Base-by-base conservation (phyloP, 1,139 yeast genomes). In the Taphrina sp. region DNA sequence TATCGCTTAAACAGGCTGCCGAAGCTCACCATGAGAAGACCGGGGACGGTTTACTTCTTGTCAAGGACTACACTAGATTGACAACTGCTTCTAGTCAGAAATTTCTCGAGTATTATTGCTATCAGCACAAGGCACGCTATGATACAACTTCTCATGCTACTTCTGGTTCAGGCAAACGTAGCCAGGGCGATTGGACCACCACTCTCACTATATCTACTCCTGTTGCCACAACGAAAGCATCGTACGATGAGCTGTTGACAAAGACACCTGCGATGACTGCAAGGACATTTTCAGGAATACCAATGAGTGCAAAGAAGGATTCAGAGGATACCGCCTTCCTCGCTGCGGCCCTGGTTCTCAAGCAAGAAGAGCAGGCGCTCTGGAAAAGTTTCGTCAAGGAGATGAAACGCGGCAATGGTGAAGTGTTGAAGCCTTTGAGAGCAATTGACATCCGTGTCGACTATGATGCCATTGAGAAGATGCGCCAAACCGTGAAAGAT, bases 341-440 rank as follows among this genome's bases (percentile, higher is more conserved):
- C 20, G 56, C 56, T 19, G 51, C 60, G 7, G 63, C 62, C 1
- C 41, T 53, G 22, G 52, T 44, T 5, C 43, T 61, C 34, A 59
- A 58, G 44, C 45, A 54, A 24, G 51, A 58, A 23, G 53, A 52
- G 22, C 57, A 60, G 7, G 52, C 36, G 10, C 22, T 54, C 7
- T 61, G 62, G 63, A 23, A 37, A 12, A 34, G 31, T 23, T 61
- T 61, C 42, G 35, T 61, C 35, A 36, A 20, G 17, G 57, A 51
- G n/a, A 45, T 60, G 35, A 29, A 53, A 31, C 47, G 52, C n/a
- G 60, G 61, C 8, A 54, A 57, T 43, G 64, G 64, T 19, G 51
- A 39, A 17, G 35, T 61, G n/a, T 41, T 61, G 31, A 46, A 47
- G 34, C 52, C 33, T 12, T 14, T 61, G 20, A 20, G 34, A 5